These are phyloP conservation scores for Parietaria judaica DNA, from an alignment of 306 rosid species.

Conservation along the genomic window DNA sequence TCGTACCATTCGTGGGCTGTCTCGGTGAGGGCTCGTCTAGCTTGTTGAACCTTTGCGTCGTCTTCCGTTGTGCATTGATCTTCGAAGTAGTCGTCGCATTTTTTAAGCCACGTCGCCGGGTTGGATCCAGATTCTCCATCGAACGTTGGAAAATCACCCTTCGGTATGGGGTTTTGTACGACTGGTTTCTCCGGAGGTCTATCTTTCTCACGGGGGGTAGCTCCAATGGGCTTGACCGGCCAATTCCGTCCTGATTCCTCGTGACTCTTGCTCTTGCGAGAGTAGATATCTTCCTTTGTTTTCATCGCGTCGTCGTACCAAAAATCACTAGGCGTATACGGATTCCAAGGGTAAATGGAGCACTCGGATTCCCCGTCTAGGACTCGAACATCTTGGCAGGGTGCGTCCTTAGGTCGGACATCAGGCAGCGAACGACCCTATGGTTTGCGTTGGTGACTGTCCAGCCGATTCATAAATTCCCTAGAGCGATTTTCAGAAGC, in stretches of 20 bases:
- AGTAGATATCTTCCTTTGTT: neutral
- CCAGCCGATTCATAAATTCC: too few relatives aligned
- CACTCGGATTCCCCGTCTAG: neutral
- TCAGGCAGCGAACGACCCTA: neutral
- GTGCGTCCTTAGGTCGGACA: neutral
- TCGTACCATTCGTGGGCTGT: neutral
- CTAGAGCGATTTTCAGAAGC: neutral
- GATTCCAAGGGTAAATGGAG: neutral
- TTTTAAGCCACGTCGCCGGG: neutral
- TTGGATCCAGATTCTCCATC: neutral
- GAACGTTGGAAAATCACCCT: neutral
- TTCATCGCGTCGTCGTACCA: neutral
- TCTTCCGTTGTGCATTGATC: neutral
- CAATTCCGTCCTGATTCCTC: neutral
- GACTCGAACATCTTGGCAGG: neutral
- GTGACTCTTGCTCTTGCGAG: neutral
- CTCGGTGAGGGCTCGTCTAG: neutral
- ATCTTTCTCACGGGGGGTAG: neutral
- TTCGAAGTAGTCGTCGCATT: neutral
- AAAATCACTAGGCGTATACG: neutral
- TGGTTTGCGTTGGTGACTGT: too few relatives aligned
- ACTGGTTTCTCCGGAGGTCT: neutral
- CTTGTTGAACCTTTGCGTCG: neutral
- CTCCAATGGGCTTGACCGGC: neutral
- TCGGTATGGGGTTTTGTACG: too few relatives aligned